A percentile compares a stretch with the other conserved stretches of the same genome.
phyloP scores from a whole-genome alignment of 352 stramenopile species.

The Plasmopara muralis region DNA sequence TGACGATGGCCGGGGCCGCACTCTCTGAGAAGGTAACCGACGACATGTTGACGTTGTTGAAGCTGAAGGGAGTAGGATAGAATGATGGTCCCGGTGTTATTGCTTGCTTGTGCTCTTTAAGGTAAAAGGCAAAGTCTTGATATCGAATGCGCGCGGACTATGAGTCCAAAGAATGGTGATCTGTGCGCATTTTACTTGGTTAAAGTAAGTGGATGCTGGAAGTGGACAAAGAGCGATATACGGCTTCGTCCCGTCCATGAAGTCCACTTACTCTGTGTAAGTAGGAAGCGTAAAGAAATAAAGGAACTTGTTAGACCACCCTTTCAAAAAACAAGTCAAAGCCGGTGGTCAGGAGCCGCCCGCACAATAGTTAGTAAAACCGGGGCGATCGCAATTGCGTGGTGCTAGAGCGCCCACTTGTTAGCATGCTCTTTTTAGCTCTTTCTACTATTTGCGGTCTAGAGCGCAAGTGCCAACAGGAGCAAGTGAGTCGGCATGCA shows the following conservation, averaged over 20 bases:
- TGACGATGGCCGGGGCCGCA: slow-evolving; percentile 1
- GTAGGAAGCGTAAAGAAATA: slow-evolving; percentile 11
- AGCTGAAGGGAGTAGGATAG: slow-evolving; percentile 9
- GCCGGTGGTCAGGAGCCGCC: slow-evolving; percentile 19
- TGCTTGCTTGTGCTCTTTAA: slow-evolving; percentile 27
- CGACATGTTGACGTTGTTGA: slow-evolving; percentile 18
- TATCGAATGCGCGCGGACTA: no score
- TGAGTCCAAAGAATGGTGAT: no score
- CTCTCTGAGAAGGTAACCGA: slow-evolving; percentile 32
- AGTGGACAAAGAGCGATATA: slow-evolving; percentile 4
- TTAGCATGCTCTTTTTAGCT: no score
- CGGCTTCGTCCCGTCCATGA: slow-evolving; percentile 2
- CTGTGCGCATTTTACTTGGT: slow-evolving; percentile 6
- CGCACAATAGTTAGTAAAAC: slow-evolving; percentile 14
- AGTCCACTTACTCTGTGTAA: slow-evolving; percentile 16
- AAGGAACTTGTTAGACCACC: no score
- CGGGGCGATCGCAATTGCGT: slow-evolving; percentile 34
- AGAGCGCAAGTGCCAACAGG: no score
- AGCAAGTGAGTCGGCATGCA: no score
- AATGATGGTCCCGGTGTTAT: slow-evolving; percentile 6
- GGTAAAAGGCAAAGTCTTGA: slow-evolving; percentile 40
- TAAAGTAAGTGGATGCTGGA: slow-evolving; percentile 14
- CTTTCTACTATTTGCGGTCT: no score
- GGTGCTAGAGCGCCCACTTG: slow-evolving; percentile 41
- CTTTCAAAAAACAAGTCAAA: slow-evolving; percentile 20